Evolutionary conservation across 805 yeast species (phyloP).

Genomic region (Yarrowia keelungensis): DNA sequence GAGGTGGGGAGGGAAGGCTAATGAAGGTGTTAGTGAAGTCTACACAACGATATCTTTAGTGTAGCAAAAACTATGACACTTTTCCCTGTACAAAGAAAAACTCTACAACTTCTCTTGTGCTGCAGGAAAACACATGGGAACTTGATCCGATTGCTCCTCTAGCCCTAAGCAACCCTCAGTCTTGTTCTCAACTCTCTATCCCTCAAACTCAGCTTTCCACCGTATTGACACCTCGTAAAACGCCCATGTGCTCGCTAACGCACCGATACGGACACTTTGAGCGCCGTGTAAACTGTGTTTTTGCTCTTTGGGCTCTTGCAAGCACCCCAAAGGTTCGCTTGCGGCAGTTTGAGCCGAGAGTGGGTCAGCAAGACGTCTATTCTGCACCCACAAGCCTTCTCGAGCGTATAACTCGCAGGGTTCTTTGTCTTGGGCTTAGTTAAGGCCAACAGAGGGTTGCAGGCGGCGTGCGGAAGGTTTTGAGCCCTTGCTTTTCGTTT

Average conservation of each 20-base stretch:
- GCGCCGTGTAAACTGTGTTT: not conserved
- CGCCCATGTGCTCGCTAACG: not conserved
- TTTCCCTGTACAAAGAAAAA: too few relatives aligned
- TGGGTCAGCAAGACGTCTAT: not conserved
- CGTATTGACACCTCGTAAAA: not conserved
- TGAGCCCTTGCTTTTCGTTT: not conserved
- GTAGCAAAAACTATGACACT: too few relatives aligned
- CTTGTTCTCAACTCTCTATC: too few relatives aligned
- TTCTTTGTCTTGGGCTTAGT: not conserved
- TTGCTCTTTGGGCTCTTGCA: not conserved
- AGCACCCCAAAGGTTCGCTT: not conserved
- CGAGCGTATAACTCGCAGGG: not conserved
- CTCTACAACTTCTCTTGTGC: too few relatives aligned
- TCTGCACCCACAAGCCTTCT: not conserved
- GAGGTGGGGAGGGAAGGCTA: too few relatives aligned
- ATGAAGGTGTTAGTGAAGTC: too few relatives aligned
- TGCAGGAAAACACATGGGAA: too few relatives aligned
- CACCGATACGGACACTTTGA: not conserved
- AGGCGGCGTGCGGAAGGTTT: not conserved
- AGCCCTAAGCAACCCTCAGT: too few relatives aligned
- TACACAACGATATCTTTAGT: too few relatives aligned
- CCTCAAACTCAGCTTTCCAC: too few relatives aligned
- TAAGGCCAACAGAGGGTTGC: not conserved
- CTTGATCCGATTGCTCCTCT: too few relatives aligned
- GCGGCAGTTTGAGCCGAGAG: not conserved